Evolutionary conservation across 2,329 filamentous ascomycete genomes (phyloP), one percentile per base, ranked within the genome.

Genomic region (Lachnellula willkommii): DNA sequence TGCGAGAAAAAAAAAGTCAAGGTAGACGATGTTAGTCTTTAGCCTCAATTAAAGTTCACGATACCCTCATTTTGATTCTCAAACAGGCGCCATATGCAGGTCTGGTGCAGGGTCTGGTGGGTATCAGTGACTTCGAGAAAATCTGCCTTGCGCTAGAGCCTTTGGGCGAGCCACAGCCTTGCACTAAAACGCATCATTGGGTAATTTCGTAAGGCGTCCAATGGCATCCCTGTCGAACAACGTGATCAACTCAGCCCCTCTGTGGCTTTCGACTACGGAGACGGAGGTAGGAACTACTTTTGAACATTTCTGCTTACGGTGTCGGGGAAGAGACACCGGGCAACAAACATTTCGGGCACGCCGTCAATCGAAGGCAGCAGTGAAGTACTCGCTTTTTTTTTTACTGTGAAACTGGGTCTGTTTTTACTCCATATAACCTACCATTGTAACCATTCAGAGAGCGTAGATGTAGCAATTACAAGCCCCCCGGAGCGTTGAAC

Each of bases 161-260:
- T 14, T 53, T 42, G 22, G 22, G 22, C 47, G 50, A 54, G 49
- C 52, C 47, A 43, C 50, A 52, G 56, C 50, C 53, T 59, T 36
- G 58, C 53, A 26, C 58, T 42, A 59, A 39, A 37, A 26, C 54
- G 43, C 43, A 50, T 49, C 46, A 15, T 35, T 28, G n/a, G 37
- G 14, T 51, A 40, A 49, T 43, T 37, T 62, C 62, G 62, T 64
- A 64, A 61, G 60, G 59, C 60, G 57, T 15, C 62, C 60, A 61
- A 64, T 63, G 26, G 50, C 15, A 12, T 4, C 39, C 15, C 15
- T 9, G n/a, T 43, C 24, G 12, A 14, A 22, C 50, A 59, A 58
- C 58, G 52, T 62, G 58, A 60, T 52, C 55, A 46, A 49, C 60
- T 60, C 49, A 53, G 61, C 60, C 60, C 55, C 58, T 36, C 43